Evolutionary conservation across 1,139 yeast genomes (phyloP), one percentile per base, ranked within the genome.

Genomic region (Blastobotrys indianensis): DNA sequence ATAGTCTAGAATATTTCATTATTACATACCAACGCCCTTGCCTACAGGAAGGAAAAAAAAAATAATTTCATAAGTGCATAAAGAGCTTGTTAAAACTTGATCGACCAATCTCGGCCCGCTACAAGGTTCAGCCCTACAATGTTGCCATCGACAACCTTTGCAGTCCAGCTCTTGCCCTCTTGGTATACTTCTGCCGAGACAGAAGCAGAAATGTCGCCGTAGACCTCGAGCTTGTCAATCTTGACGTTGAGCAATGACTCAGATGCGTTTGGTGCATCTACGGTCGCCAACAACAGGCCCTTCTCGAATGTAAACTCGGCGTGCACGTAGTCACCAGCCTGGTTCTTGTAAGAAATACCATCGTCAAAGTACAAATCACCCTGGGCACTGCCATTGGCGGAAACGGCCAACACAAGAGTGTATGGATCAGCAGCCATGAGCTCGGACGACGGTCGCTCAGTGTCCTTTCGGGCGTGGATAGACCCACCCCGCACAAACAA

Each of bases 391-490:
- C 79, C 79, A 1, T 65, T 55, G 2, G 61, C 55, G 53, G 74
- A 73, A 17, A 82, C 70, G 0, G 85, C 86, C 37, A 90, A 67
- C 2, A 82, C 71, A 39, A 90, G 59, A 0, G 94, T 84, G 60
- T 80, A 85, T 3, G 97, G 96, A 61, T 90, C 97, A 50, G 72
- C 67, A 31, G 61, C 66, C 94, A 85, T 87, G 51, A 85, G 67
- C 57, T 73, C 79, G 6, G 90, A 66, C 1, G 94, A 83, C 53
- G 97, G 75, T 62, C 97, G 79, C 53, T 78, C 76, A 53, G 94
- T 74, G 44, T 79, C 82, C 53, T 82, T 83, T 41, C 78, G 73
- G 13, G 81, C 70, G 15, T 83, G 60, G 13, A 88, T 75, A 31
- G 80, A 74, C 0, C 97, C 97, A 25, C 95, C 92, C 55, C 79